Evolutionary conservation across 805 yeast species (phyloP), one percentile per base, ranked within the genome.

Genomic region (Lipomyces mesembrius): DNA sequence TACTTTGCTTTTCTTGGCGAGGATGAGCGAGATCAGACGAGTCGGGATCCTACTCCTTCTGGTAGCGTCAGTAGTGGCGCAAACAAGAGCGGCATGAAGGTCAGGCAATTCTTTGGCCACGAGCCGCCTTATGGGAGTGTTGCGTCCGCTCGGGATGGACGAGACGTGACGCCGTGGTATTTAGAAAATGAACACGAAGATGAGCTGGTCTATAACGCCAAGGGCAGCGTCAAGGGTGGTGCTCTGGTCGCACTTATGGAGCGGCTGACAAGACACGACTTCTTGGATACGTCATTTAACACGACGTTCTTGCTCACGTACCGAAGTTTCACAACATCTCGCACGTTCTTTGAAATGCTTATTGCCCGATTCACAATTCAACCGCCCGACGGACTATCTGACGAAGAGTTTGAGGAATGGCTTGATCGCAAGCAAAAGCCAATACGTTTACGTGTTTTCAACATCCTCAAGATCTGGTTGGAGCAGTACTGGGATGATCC

Each of bases 301-400:
- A 80, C 88, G 5, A 84, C 92, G 0, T 85, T 94, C 79, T 78
- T 94, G 66, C 80, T 87, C n/a, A 87, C 96, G 0, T 91, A 91
- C 77, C 81, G 89, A 51, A 87, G 94, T 37, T 90, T 93, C 75
- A 84, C 88, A 79, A 83, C 89, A 2, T 83, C 95, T 1, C 77
- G 83, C 9, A 88, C 87, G 62, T 80, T 93, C 49, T 79, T 91
- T 59, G 83, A 83, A 32, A 75, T 84, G 60, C 79, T 91, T 70
- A 83, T 89, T 43, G 82, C 83, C 43, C 81, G 96, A 64, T 94
- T 88, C 78, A 84, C 88, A 63, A 78, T 86, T 17, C 85, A 85
- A 69, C 95, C 97, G 27, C 97, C 97, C 0, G 97, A 91, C 74
- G 97, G 96, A 0, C 78, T 94, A 67, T 86, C 90, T 66, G 90